These are phyloP conservation scores for Tetrapisispora nanseiensis DNA, from an alignment of 805 yeast species.

Conservation along the genomic window DNA sequence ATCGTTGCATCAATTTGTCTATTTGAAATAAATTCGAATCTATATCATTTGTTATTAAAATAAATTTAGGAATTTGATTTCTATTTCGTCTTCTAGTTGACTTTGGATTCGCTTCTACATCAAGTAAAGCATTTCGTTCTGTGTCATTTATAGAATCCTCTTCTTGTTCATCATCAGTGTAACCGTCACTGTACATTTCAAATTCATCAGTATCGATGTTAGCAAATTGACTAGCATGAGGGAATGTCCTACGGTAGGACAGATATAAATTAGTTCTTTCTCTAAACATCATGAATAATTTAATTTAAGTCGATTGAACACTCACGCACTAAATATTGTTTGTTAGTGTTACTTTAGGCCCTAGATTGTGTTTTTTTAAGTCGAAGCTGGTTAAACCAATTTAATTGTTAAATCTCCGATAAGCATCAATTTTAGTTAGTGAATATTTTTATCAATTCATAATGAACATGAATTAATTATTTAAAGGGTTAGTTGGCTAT, in stretches of 20 bases:
- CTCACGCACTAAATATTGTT: too few species aligned
- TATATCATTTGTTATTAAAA: conserved; percentile 62
- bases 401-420: too few species aligned
- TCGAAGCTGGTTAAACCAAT: too few species aligned
- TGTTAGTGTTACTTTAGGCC: too few species aligned
- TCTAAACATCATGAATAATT: conserved; percentile 68
- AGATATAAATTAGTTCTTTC: conserved; percentile 89
- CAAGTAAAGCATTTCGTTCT: conserved; percentile 26
- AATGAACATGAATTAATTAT: too few species aligned
- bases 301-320: too few species aligned
- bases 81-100: conserved; percentile 21
- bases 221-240: conserved; percentile 51
- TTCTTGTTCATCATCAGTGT: conserved; percentile 27
- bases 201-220: conserved; percentile 17
- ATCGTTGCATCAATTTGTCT: conserved; percentile 43
- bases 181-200: conserved; percentile 4
- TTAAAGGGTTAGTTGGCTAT: too few species aligned
- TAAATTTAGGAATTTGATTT: conserved; percentile 65
- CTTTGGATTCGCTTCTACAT: conserved; percentile 6
- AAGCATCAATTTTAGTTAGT: too few species aligned
- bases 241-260: conserved; percentile 83
- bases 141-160: conserved; percentile 28
- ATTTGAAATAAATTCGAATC: conserved; percentile 52
- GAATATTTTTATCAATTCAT: too few species aligned
- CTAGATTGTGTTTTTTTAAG: too few species aligned